A percentile compares a stretch with the other conserved stretches of the same genome.
Conservation (phyloP, 495 filamentous ascomycete genomes). For the Penicillium steckii region DNA sequence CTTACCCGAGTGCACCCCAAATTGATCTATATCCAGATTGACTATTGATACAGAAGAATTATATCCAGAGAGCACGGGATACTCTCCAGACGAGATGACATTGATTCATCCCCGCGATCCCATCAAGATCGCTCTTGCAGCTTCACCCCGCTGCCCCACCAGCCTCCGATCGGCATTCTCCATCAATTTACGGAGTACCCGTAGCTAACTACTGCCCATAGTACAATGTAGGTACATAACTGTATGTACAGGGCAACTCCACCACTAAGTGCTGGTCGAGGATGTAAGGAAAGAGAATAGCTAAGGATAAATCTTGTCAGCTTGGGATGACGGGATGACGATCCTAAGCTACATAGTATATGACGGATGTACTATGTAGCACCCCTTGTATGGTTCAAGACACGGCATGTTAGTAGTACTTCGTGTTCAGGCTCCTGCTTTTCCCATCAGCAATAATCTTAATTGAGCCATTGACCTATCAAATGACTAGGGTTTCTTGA, state of each 20-base stretch:
- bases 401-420: background rate
- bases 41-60: too few relatives aligned
- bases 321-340: conserved; percentile 57
- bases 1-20: too few relatives aligned
- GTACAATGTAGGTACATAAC: background rate
- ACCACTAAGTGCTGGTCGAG: background rate
- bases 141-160: background rate
- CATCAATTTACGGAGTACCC: background rate
- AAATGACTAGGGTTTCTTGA: conserved; percentile 40
- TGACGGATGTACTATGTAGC: background rate
- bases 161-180: background rate
- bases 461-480: conserved; percentile 45
- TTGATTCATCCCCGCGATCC: background rate
- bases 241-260: background rate
- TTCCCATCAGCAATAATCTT: conserved; percentile 46
- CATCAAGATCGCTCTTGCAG: background rate
- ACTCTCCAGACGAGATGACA: background rate
- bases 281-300: too few relatives aligned
- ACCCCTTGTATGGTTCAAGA: background rate
- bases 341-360: conserved; percentile 47
- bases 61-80: too few relatives aligned
- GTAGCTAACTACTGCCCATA: too few relatives aligned
- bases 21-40: too few relatives aligned
- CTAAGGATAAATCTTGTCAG: too few relatives aligned
- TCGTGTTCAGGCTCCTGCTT: conserved; percentile 34